A percentile compares a stretch with the other conserved stretches of the same genome.
Conservation (phyloP, 352 stramenopile genomes). For the Globisporangium polare region DNA sequence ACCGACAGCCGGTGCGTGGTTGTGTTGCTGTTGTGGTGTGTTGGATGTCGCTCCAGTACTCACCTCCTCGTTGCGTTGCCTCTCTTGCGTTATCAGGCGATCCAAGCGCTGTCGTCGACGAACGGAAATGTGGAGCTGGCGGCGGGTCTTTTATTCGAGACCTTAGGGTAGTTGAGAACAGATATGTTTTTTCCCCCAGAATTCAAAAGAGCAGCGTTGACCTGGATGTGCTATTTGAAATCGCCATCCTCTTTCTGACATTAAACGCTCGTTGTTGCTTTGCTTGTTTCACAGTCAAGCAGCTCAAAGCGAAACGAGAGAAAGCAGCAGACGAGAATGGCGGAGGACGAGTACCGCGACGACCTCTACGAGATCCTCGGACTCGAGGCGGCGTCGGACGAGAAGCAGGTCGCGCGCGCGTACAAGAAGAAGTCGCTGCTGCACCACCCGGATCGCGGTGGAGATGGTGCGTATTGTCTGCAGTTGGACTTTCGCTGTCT, state of each 20-base stretch:
- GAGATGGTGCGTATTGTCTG: conserved; percentile 47
- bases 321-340: conserved; percentile 7
- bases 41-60: not conserved
- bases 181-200: not conserved
- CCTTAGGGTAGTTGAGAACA: conserved; percentile 31
- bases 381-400: conserved; percentile 56
- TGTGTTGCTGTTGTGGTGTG: no score
- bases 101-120: conserved; percentile 59
- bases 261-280: no score
- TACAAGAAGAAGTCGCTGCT: conserved; percentile 83
- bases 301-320: not conserved
- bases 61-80: not conserved
- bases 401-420: conserved; percentile 66
- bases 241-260: not conserved
- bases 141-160: conserved; percentile 79
- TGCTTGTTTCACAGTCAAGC: no score
- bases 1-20: conserved; percentile 42
- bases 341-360: conserved; percentile 35
- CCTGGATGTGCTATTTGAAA: not conserved
- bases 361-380: conserved; percentile 79
- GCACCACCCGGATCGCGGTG: conserved; percentile 76
- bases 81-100: conserved; percentile 35
- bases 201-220: not conserved
- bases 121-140: conserved; percentile 81
- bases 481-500: not conserved